phyloP scores from a whole-genome alignment of 2,329 filamentous ascomycete species.

The Aaosphaeria pasadenensis region DNA sequence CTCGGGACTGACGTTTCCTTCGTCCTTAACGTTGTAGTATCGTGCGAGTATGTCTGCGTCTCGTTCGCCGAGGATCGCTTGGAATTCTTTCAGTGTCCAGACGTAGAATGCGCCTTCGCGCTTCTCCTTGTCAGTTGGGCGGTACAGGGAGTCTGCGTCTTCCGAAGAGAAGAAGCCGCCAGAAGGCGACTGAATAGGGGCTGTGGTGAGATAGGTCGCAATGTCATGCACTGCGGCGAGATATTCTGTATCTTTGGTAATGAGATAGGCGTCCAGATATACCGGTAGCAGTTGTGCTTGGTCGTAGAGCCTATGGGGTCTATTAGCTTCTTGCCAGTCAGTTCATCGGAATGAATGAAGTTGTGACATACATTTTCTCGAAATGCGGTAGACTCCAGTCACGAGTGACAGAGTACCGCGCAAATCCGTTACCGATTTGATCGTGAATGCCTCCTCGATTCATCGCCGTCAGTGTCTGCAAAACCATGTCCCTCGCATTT shows the following conservation, averaged over 20 bases:
- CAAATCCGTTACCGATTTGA: conserved; percentile 74
- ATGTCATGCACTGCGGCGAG: conserved; percentile 77
- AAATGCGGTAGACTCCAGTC: conserved; percentile 97
- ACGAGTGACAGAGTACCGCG: conserved; percentile 81
- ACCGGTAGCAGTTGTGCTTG: conserved; percentile 81
- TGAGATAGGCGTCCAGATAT: conserved; percentile 82
- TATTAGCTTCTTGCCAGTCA: conserved; percentile 2
- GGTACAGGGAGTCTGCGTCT: conserved; percentile 80
- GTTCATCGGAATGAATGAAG: neutral
- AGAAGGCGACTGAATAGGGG: conserved; percentile 62
- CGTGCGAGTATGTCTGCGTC: conserved; percentile 72
- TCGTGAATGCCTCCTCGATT: conserved; percentile 69
- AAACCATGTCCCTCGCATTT: conserved; percentile 72
- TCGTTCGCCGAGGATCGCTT: conserved; percentile 66
- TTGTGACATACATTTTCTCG: conserved; percentile 69
- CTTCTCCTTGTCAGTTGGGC: conserved; percentile 73
- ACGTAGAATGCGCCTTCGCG: conserved; percentile 92
- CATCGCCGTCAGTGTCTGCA: conserved; percentile 79
- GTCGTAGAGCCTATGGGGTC: conserved; percentile 65
- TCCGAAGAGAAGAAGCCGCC: conserved; percentile 87
- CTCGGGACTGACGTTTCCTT: conserved; percentile 80
- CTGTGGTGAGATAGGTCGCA: conserved; percentile 76
- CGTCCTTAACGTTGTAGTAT: conserved; percentile 78
- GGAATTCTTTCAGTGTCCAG: conserved; percentile 87
- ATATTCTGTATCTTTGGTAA: conserved; percentile 67